Evolutionary conservation across 805 yeast species (phyloP).

Genomic region (Sugiyamaella mastotermitis): DNA sequence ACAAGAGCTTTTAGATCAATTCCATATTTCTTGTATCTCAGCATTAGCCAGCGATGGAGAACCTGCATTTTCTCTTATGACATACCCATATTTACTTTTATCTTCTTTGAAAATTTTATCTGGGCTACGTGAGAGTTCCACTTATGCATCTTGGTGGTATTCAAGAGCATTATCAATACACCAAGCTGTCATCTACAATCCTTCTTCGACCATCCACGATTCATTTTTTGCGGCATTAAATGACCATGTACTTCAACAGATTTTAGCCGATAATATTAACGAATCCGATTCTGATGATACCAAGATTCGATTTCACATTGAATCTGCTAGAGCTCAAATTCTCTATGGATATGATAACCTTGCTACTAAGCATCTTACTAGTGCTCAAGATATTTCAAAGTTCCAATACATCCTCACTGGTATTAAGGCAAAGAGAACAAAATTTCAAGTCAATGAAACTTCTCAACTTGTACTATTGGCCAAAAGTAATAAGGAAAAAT

Average conservation of each 20-base stretch:
- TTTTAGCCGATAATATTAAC: not conserved
- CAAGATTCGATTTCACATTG: conserved; percentile 51
- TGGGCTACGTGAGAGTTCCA: conserved; percentile 28
- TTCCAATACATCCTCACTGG: conserved; percentile 74
- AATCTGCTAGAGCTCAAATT: conserved; percentile 48
- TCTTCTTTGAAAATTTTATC: conserved; percentile 43
- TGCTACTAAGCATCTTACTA: conserved; percentile 20
- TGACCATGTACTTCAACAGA: conserved; percentile 16
- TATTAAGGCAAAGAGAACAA: conserved; percentile 81
- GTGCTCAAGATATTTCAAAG: conserved; percentile 42
- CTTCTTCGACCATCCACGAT: conserved; percentile 25
- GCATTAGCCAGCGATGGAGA: conserved; percentile 59
- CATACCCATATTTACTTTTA: conserved; percentile 42
- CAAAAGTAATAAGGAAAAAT: conserved; percentile 14
- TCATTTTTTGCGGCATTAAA: conserved; percentile 19
- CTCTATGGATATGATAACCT: conserved; percentile 28
- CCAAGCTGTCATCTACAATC: conserved; percentile 27
- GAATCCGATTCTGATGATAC: conserved; percentile 14
- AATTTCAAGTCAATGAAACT: conserved; percentile 65
- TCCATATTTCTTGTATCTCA: conserved; percentile 27
- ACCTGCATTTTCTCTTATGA: conserved; percentile 57
- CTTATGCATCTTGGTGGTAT: conserved; percentile 23
- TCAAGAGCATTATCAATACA: conserved; percentile 31
- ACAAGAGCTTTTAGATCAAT: conserved; percentile 22
- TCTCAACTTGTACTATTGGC: conserved; percentile 77